Evolutionary conservation across 805 yeast genomes (phyloP).

Genomic region (Cephaloascus albidus): DNA sequence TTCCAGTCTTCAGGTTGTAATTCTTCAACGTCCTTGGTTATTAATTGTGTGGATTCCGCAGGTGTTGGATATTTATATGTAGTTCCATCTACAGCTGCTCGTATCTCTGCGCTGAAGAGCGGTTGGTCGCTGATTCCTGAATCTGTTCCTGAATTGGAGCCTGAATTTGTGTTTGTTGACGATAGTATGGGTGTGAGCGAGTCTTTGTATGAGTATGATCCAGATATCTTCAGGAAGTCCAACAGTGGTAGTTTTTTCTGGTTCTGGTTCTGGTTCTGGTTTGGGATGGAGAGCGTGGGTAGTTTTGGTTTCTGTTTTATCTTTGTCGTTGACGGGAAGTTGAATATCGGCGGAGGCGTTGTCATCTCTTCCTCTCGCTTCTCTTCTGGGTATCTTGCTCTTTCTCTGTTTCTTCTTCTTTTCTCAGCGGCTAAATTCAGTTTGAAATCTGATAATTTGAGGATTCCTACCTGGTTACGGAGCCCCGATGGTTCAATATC

Average conservation of each 20-base stretch:
- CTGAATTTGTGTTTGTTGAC: not conserved
- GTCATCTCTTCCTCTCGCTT: too few species aligned
- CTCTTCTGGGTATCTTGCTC: too few species aligned
- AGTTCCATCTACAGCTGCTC: not conserved
- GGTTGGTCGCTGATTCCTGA: not conserved
- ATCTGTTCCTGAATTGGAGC: too few species aligned
- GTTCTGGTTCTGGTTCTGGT: not conserved
- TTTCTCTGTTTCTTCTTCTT: too few species aligned
- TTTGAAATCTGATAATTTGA: too few species aligned
- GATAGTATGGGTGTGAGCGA: not conserved
- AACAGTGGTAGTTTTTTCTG: constrained; percentile 5
- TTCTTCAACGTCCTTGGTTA: constrained; percentile 32
- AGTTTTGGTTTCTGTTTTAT: not conserved
- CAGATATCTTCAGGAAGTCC: constrained; percentile 20
- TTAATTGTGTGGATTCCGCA: not conserved
- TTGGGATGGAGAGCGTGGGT: constrained; percentile 1
- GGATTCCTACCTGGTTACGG: too few species aligned
- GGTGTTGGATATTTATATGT: not conserved
- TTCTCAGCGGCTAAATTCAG: too few species aligned
- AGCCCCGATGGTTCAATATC: too few species aligned
- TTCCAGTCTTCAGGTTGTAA: constrained; percentile 75
- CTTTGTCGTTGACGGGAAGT: constrained; percentile 1
- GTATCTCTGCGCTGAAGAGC: not conserved
- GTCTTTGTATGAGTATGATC: constrained; percentile 9
- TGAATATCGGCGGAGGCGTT: constrained; percentile 1